These are phyloP conservation scores for Amanita subjunquillea DNA, from an alignment of 768 basidiomycete genomes.

Conservation along the genomic window DNA sequence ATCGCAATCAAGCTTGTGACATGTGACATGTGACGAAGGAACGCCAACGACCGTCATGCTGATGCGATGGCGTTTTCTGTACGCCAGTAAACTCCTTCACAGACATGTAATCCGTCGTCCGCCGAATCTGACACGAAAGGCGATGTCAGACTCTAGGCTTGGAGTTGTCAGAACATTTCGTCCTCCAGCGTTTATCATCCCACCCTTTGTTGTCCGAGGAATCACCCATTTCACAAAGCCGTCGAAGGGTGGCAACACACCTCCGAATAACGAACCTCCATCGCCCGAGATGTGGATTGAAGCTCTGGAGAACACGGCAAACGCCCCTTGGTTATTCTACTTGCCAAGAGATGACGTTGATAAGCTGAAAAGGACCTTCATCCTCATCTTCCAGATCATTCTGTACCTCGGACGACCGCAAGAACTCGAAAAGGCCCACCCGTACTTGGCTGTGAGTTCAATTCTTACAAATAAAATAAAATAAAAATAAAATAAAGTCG, in stretches of 20 bases:
- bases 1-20: too few species aligned
- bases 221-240: not conserved
- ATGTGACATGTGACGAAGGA: too few species aligned
- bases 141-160: not conserved
- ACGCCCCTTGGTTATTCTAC: conserved; percentile 14
- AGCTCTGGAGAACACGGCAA: conserved; percentile 14
- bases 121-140: not conserved
- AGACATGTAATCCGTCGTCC: too few species aligned
- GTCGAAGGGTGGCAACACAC: not conserved
- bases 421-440: conserved; percentile 9
- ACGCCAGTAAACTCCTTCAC: too few species aligned
- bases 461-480: too few species aligned
- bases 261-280: not conserved
- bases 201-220: not conserved
- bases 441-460: conserved; percentile 12
- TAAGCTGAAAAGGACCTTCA: conserved; percentile 14
- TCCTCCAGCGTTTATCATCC: not conserved
- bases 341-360: conserved; percentile 9
- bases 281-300: conserved; percentile 11
- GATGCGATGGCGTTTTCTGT: too few species aligned
- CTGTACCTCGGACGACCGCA: conserved; percentile 15
- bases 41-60: too few species aligned
- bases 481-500: not conserved
- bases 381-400: conserved; percentile 16
- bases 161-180: not conserved